phyloP scores from a whole-genome alignment of 805 yeast species.

The Candida tallmaniae region DNA sequence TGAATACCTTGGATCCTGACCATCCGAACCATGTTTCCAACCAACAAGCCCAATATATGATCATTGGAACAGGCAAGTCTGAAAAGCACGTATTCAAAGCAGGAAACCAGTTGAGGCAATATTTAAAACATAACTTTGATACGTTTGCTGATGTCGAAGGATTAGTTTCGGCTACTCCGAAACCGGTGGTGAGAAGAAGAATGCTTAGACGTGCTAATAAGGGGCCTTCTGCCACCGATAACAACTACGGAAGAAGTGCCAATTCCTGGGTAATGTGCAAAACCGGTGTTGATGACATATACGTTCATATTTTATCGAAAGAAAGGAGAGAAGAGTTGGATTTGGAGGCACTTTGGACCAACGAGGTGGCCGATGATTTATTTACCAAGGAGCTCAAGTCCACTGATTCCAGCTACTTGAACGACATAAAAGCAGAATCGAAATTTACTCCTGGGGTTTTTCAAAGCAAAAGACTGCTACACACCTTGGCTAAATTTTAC shows the following conservation, averaged over 20 bases:
- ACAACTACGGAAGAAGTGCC: constrained; percentile 51
- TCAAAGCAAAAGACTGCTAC: constrained; percentile 19
- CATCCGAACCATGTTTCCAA: constrained; percentile 26
- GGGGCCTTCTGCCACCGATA: constrained; percentile 47
- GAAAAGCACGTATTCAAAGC: constrained; percentile 73
- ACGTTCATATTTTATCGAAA: constrained; percentile 68
- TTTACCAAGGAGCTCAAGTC: constrained; percentile 2
- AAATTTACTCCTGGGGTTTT: constrained; percentile 9
- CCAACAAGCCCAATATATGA: constrained; percentile 28
- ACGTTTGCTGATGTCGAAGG: constrained; percentile 64
- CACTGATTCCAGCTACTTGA: background rate
- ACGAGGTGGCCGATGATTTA: constrained; percentile 2
- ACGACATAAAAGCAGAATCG: background rate
- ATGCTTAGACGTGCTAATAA: constrained; percentile 51
- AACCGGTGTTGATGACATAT: constrained; percentile 47
- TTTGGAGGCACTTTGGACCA: constrained; percentile 63
- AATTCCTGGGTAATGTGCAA: constrained; percentile 86
- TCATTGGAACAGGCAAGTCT: constrained; percentile 74
- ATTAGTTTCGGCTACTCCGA: constrained; percentile 51
- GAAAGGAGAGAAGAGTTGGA: constrained; percentile 65
- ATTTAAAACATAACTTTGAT: constrained; percentile 46
- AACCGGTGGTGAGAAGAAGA: constrained; percentile 33
- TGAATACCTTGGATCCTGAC: constrained; percentile 35
- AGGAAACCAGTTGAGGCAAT: constrained; percentile 50
- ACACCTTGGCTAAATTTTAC: background rate